Conservation (phyloP, 371 early-diverging fungal genomes). For the Rhizopus microsporus region DNA sequence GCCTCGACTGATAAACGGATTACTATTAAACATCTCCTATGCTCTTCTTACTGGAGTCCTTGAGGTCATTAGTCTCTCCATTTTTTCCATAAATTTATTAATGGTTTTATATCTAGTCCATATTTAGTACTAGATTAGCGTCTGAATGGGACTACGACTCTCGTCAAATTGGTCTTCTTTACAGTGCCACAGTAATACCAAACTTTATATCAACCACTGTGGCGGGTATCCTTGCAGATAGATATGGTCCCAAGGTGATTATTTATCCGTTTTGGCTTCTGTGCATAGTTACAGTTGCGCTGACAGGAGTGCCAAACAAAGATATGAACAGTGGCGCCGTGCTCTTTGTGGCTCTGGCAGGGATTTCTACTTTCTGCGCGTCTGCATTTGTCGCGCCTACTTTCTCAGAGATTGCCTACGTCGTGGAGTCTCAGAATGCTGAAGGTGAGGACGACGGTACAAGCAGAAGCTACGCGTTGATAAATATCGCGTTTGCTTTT, state of each 20-base stretch:
- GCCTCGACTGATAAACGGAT: too few species aligned
- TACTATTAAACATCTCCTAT: too few species aligned
- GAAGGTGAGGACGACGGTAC: constrained; percentile 38
- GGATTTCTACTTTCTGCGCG: constrained; percentile 44
- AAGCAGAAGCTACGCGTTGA: constrained; percentile 49
- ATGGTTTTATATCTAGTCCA: constrained; percentile 31
- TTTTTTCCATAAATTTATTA: background rate
- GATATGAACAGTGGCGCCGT: constrained; percentile 34
- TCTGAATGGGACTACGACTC: constrained; percentile 44
- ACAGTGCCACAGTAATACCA: constrained; percentile 49
- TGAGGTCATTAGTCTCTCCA: too few species aligned
- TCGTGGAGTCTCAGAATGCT: constrained; percentile 33
- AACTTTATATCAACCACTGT: constrained; percentile 46
- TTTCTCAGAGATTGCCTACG: constrained; percentile 48
- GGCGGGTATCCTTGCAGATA: constrained; percentile 48
- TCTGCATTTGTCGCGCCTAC: constrained; percentile 46
- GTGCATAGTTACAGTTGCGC: constrained; percentile 27
- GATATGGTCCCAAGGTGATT: constrained; percentile 45
- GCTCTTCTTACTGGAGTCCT: too few species aligned
- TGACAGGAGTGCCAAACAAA: constrained; percentile 39
- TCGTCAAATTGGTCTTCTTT: constrained; percentile 53
- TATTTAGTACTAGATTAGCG: constrained; percentile 41
- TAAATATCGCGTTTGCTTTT: constrained; percentile 53
- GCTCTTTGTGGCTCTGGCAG: constrained; percentile 35
- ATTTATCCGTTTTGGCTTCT: constrained; percentile 27